Conservation (phyloP, 2,329 filamentous ascomycete species). For the Ceratocystis cubensis region DNA sequence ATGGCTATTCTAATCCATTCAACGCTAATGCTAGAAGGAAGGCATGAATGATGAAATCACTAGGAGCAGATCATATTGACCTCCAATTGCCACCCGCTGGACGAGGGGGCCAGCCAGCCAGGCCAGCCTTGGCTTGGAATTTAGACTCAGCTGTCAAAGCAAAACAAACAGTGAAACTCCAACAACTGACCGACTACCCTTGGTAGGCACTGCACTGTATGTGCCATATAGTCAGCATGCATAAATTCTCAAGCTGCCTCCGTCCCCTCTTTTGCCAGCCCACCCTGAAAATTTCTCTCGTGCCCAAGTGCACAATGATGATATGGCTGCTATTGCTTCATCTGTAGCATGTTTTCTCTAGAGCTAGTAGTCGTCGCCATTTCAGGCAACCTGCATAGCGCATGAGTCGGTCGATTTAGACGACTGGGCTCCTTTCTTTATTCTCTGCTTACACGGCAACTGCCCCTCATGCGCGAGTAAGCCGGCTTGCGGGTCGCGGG, state of each 20-base stretch:
- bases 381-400: not conserved
- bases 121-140: not conserved
- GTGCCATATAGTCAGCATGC: not conserved
- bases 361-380: not conserved
- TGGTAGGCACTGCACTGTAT: not conserved
- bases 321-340: not conserved
- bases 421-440: not conserved
- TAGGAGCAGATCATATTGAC: no score
- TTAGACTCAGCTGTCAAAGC: constrained; percentile 3
- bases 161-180: not conserved
- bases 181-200: not conserved
- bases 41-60: not conserved
- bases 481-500: not conserved
- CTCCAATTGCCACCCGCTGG: no score
- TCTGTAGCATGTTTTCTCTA: not conserved
- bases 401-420: not conserved
- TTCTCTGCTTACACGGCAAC: not conserved
- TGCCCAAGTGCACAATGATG: not conserved
- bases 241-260: not conserved
- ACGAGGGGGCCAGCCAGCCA: no score
- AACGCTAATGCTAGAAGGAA: not conserved
- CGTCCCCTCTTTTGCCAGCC: not conserved
- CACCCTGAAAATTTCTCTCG: not conserved
- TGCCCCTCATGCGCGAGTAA: not conserved
- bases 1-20: not conserved